Percentiles rank a stretch among this genome's conserved stretches.
phyloP scores from a whole-genome alignment of 768 basidiomycete species.

The Pleurotus cornucopiae region DNA sequence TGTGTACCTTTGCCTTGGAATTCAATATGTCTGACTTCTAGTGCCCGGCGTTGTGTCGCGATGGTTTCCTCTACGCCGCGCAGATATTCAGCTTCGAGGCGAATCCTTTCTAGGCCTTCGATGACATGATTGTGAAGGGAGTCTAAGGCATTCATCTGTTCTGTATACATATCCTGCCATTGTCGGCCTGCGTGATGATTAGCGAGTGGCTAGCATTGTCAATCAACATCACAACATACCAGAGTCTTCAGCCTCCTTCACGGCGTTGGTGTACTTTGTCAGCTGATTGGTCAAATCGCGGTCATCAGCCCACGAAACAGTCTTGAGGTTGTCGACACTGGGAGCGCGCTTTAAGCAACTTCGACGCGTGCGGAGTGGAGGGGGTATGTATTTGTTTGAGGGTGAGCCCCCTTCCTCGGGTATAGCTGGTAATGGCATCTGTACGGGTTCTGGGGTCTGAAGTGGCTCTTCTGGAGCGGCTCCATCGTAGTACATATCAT shows the following conservation, averaged over 20 bases:
- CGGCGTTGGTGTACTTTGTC: slow-evolving; percentile 38
- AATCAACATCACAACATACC: slow-evolving; percentile 18
- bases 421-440: neutral
- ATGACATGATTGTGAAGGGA: slow-evolving; percentile 51
- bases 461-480: neutral
- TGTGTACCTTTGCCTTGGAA: slow-evolving; percentile 39
- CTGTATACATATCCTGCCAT: slow-evolving; percentile 56
- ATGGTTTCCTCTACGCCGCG: slow-evolving; percentile 40
- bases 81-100: slow-evolving; percentile 39
- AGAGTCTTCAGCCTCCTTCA: slow-evolving; percentile 34
- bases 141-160: slow-evolving; percentile 59
- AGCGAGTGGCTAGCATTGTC: neutral
- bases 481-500: neutral
- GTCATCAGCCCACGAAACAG: slow-evolving; percentile 75
- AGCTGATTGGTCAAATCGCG: slow-evolving; percentile 56
- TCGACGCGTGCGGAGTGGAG: slow-evolving; percentile 38
- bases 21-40: slow-evolving; percentile 36
- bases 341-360: slow-evolving; percentile 64
- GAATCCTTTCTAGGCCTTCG: slow-evolving; percentile 37
- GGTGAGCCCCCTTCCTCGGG: neutral
- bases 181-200: slow-evolving; percentile 40
- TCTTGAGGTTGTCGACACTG: slow-evolving; percentile 55
- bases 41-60: slow-evolving; percentile 31
- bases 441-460: neutral
- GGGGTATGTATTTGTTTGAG: slow-evolving; percentile 3